Base-by-base conservation (phyloP, 176 grass and related monocot species). In the Ananas comosus region DNA sequence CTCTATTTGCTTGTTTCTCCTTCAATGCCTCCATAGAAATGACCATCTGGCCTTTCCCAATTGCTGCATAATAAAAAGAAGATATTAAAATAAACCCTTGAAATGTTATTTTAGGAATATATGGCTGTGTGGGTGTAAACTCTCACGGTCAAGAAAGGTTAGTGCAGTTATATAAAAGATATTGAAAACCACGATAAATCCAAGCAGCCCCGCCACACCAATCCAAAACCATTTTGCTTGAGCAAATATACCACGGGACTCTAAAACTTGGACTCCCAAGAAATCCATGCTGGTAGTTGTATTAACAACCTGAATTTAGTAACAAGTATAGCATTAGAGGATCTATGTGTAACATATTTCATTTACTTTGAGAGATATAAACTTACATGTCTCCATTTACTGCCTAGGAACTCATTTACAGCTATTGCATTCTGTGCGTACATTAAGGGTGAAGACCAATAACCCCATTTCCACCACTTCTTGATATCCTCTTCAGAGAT, bases 361-460 rank as follows among this genome's bases (percentile, higher is more conserved):
- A 7, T 6, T 7, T 42, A 7, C 33, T 42, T 7, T 42, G 33
- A 42, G 33, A 42, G 33, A 6, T 42, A 42, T 7, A 42, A 42
- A 42, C 33, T 59, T 59, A 59, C 54, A 14, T 59, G 14, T 66
- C 56, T 12, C 71, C 71, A 74, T 74, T 58, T 63, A 21, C 33
- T 25, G 24, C 49, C 71, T 13, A 74, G 71, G 22, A 74, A 74
- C 17, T 74, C 71, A 64, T 74, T 74, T 1, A 74, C 58, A 16
- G 71, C 57, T 14, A 74, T 1, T 49, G 54, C 54, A 24, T 64
- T 49, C 18, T 64, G 54, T 9, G 27, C 54, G 22, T 74, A 74
- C n/a, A 22, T 64, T 18, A 74, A 23, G 12, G 71, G 71, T 19
- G 71, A 74, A 51, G 14, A 50, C 71, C 71, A 74, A 17, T 49